Conservation (phyloP, 2,329 filamentous ascomycete genomes). For the Neofusicoccum sp. region DNA sequence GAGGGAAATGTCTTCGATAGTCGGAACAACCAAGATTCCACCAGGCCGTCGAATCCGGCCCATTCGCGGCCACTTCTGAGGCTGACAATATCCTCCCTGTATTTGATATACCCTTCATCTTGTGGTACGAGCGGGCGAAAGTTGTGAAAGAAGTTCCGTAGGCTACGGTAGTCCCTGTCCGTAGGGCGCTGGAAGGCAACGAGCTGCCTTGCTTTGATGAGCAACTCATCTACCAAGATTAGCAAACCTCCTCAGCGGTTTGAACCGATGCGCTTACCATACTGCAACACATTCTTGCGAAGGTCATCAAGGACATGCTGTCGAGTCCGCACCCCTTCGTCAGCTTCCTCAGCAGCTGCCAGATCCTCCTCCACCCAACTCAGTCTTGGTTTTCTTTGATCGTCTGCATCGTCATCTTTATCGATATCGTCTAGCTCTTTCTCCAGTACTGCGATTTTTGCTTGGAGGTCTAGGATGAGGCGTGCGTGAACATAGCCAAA, state of each 20-base stretch:
- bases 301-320: conserved; percentile 25
- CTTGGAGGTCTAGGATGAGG: conserved; percentile 27
- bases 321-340: conserved; percentile 19
- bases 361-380: neutral
- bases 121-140: conserved; percentile 25
- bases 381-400: neutral
- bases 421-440: conserved; percentile 26
- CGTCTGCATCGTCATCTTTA: conserved; percentile 4
- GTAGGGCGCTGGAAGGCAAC: conserved; percentile 28
- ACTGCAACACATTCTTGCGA: conserved; percentile 19
- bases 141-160: conserved; percentile 27
- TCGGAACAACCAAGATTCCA: conserved; percentile 22
- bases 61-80: conserved; percentile 31
- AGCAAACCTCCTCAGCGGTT: neutral
- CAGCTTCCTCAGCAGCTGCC: neutral
- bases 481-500: conserved; percentile 33
- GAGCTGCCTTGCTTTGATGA: conserved; percentile 30
- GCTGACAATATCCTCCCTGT: conserved; percentile 33
- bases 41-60: conserved; percentile 31
- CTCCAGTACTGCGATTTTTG: conserved; percentile 27
- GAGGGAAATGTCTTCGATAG: conserved; percentile 22
- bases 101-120: conserved; percentile 26
- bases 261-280: conserved; percentile 16
- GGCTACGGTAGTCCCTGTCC: conserved; percentile 28
- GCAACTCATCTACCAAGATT: conserved; percentile 22